Base-by-base conservation (phyloP, 306 rosid genomes). In the Malus asiatica region DNA sequence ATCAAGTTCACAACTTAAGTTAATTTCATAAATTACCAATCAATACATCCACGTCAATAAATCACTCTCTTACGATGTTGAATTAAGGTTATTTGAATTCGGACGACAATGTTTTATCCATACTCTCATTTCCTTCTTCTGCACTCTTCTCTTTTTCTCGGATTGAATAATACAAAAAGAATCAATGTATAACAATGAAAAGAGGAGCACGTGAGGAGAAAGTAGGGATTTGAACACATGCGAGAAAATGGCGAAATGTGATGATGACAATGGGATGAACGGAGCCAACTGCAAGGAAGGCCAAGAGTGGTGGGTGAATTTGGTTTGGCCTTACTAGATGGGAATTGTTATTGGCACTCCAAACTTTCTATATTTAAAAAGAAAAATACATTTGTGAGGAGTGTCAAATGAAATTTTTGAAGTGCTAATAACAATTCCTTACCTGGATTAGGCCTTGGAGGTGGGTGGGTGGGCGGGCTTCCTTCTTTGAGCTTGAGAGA, bases 1-100 rank as follows among this genome's bases (percentile, higher is more conserved):
- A 57, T 75, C 76, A 69, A 19, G 59, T 63, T 80, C 68, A 15
- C 52, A 55, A 35, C 80, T 80, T 67, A 60, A 23, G 7, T 14
- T 61, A 27, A 27, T 27, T 61, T 61, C 68, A 29, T 75, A 72
- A 23, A 80, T 75, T 15, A 75, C 72, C 60, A 76, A 52, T 38
- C 73, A 48, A 48, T 15, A 48, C 0, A 48, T 15, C 18, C 53
- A 14, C 20, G 5, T 48, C 8, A 16, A 18, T 8, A 48, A 51
- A 51, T 51, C 20, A 51, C 55, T 51, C 1, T 16, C 55, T 48
- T 48, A 15, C 18, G 8, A 48, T 48, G 55, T 4, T 48, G 55
- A 16, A 48, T 48, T 18, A 48, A 46, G 20, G 3, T 48, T 48
- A 48, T 48, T 48, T 48, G 8, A 1, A 15, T 48, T 48, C 55